Evolutionary conservation across 1,284 basidiomycete genomes (phyloP), one percentile per base, ranked within the genome.

Genomic region (Heterobasidion annosum): DNA sequence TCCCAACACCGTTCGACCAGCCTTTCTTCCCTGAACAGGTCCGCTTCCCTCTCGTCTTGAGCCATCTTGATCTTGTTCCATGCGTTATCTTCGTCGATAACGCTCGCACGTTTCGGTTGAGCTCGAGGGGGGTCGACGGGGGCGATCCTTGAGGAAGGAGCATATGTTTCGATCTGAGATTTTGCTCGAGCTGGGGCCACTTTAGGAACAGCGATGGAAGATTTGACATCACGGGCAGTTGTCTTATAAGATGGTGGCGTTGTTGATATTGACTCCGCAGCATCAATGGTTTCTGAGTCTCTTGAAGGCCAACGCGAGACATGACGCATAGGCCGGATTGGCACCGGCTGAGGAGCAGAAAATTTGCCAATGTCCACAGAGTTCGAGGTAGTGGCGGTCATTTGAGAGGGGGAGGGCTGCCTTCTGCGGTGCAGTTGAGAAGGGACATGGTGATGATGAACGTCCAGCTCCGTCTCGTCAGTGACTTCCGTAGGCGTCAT

Each of bases 41-140:
- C 85, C n/a, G 89, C 88, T 43, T 80, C 78, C 61, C 78, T 73
- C 62, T 89, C 82, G 61, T 88, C 82, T 58, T 80, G 77, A 48
- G 77, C 74, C 73, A 84, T 79, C 62, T 76, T 76, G 47, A 90
- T 82, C 57, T 83, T 85, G 58, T 81, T 81, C 85, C 88, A 91
- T 0, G 85, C 83, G 56, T 88, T 85, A 55, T 85, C 79, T 61
- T 84, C 79, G 61, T 86, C 81, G 19, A 81, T 67, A 19, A 73
- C 70, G 57, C 73, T 78, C 34, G 12, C 33, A 15, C 48, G 48
- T 34, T 35, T 4, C 71, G 71, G 56, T 70, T 74, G 44, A 73
- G 71, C 57, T 77, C 72, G 25, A 50, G 56, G 55, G 56, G 62
- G 45, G 48, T 62, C 55, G 56, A 61, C 56, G 51, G 56, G 53